Base-by-base conservation (phyloP, 345 rosid species). In the Microthlaspi erraticum region DNA sequence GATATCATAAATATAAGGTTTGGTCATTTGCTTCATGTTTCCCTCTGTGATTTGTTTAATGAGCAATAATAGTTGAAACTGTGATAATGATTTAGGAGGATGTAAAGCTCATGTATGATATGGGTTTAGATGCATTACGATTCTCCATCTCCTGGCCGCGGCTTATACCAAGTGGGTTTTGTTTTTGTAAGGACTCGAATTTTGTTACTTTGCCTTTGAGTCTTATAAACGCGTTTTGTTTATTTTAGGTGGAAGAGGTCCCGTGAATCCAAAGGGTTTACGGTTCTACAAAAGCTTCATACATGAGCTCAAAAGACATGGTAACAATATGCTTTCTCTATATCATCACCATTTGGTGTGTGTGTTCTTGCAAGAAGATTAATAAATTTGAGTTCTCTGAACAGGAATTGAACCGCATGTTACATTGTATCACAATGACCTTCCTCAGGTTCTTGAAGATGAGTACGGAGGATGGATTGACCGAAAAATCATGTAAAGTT, bases 71-170 rank as follows among this genome's bases (percentile, higher is more conserved):
- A 23, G 29, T 26, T 26, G 29, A 26, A 52, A 52, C n/a, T 18
- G 19, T 42, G 38, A 23, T 26, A 9, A 51, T 26, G 33, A 6
- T 49, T 69, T 68, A 87, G 90, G 90, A 87, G 74, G 96, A 89
- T 72, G 92, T 85, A 12, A 79, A 71, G 72, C 85, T 89, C 14
- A 89, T 89, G 90, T 84, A 31, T 46, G 82, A 81, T 17, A 80
- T 74, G 16, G 87, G 86, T 17, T 77, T 87, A 58, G 87, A 84
- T 42, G 90, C 88, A 63, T 84, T 81, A 41, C 84, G 86, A 71
- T 80, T 85, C 75, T 89, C 92, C 62, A 87, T 89, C 72, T 89
- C 96, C 10, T 87, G 88, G 92, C 78, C 92, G 1, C 86, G 96
- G 42, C 89, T 89, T 37, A 87, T 89, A 50, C 96, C 89, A 10